Conservation (phyloP, 2,329 filamentous ascomycete genomes). For the Monilinia fructigena region DNA sequence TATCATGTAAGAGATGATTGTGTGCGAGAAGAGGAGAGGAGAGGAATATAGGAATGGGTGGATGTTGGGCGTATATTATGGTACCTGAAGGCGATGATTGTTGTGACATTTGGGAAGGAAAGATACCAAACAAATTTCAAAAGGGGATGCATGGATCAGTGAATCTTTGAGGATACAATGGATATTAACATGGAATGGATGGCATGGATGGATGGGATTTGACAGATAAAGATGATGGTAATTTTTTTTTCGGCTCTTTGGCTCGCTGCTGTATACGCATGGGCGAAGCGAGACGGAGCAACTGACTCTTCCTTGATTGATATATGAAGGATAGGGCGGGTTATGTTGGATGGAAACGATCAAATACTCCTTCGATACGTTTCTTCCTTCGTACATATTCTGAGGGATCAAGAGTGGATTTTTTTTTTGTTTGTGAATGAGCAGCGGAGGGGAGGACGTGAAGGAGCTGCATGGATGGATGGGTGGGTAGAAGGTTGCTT, state of each 20-base stretch:
- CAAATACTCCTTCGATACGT: not conserved
- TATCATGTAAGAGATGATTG: slow-evolving; percentile 67
- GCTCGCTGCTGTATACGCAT: not conserved
- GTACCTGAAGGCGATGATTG: slow-evolving; percentile 8
- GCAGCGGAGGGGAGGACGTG: not conserved
- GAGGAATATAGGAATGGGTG: slow-evolving; percentile 1
- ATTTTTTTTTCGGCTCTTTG: slow-evolving; percentile 9
- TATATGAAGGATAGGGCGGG: not conserved
- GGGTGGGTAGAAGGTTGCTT: not conserved
- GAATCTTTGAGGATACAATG: slow-evolving; percentile 18
- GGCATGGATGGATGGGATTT: slow-evolving; percentile 14
- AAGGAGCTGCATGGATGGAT: not conserved
- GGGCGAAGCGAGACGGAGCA: not conserved
- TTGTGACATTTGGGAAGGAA: slow-evolving; percentile 16
- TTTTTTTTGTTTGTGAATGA: not conserved
- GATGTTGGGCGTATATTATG: slow-evolving; percentile 16
- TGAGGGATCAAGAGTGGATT: not conserved
- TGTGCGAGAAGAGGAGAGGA: not conserved
- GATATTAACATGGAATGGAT: slow-evolving; percentile 13
- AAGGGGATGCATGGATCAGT: slow-evolving; percentile 2
- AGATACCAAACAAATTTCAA: slow-evolving; percentile 19
- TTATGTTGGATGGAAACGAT: not conserved
- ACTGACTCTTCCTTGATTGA: not conserved
- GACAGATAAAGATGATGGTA: slow-evolving; percentile 16
- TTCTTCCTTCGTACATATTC: not conserved